phyloP scores from a whole-genome alignment of 129 eudicot species.

The Oenanthe sinensis region DNA sequence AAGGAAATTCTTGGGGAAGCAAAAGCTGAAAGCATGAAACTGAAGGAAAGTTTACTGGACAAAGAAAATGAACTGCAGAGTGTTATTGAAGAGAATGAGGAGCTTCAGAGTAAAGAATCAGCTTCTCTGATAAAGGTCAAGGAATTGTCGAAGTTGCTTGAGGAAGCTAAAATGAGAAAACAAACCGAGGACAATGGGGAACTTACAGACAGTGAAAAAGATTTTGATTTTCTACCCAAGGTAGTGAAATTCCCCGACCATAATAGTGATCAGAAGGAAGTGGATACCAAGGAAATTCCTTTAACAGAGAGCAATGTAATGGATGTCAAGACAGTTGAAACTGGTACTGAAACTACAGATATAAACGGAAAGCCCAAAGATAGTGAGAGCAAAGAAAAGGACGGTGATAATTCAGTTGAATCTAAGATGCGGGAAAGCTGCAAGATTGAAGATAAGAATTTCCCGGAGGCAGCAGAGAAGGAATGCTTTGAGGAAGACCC shows the following conservation, averaged over 20 bases:
- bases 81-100: slow-evolving; percentile 55
- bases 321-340: slow-evolving; percentile 20
- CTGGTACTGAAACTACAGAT: slow-evolving; percentile 11
- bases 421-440: slow-evolving; percentile 93
- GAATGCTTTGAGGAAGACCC: slow-evolving; percentile 80
- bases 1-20: slow-evolving; percentile 85
- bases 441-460: slow-evolving; percentile 78
- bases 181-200: slow-evolving; percentile 45
- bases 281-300: slow-evolving; percentile 35
- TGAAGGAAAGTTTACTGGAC: slow-evolving; percentile 64
- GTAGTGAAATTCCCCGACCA: slow-evolving; percentile 77
- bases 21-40: slow-evolving; percentile 72
- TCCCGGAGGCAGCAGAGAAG: slow-evolving; percentile 45
- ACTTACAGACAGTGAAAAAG: slow-evolving; percentile 71
- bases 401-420: slow-evolving; percentile 36
- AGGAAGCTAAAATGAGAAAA: slow-evolving; percentile 41
- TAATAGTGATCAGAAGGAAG: slow-evolving; percentile 30
- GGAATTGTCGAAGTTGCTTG: slow-evolving; percentile 63
- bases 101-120: slow-evolving; percentile 54
- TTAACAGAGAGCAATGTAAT: slow-evolving; percentile 16
- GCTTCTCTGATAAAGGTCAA: slow-evolving; percentile 46
- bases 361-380: slow-evolving; percentile 37
- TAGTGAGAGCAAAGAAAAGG: slow-evolving; percentile 27
- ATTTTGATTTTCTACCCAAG: slow-evolving; percentile 84
- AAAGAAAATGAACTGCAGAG: slow-evolving; percentile 70